Base-by-base conservation (phyloP, 2,329 filamentous ascomycete species). In the Scedosporium minutisporum region DNA sequence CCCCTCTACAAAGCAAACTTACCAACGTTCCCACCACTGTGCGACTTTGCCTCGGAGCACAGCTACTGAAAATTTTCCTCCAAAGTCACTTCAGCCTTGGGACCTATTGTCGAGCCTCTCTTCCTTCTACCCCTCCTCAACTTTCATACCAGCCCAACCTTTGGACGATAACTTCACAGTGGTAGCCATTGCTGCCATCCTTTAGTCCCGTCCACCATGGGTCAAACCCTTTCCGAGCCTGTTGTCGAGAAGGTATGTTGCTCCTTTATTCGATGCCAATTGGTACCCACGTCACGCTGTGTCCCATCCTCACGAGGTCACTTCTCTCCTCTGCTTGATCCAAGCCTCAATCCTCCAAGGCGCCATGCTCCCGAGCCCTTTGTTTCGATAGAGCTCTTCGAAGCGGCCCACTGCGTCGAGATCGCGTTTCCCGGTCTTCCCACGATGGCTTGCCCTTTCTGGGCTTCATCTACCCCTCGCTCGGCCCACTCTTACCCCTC, bases 171-270 rank as follows among this genome's bases (percentile, higher is more conserved):
- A 41, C 33, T 44, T 41, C 53, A 60, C 41, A 57, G 48, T 62
- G 59, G 55, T 62, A 62, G 58, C 62, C 68, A 66, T 66, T 65
- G 67, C 70, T 69, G 67, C 70, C 69, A 67, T 69, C 65, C 69
- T 67, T 57, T 63, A 57, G 60, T 64, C 65, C 61, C 62, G 69
- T 69, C 74, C 73, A 76, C 74, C 79, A 99, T 99, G 95, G 95
- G 95, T 85, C 95, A 99, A 84, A 99, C 95, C 78, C 88, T 99
- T 74, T 97, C 93, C 73, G 95, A 99, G 83, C 95, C 95, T 72
- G 93, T 99, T 73, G 90, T 96, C 77, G 95, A 97, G 76, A 99
- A 99, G 93, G 95, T 99, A 84, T 75, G 85, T 77, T 65, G 64
- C 66, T 42, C 57, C 60, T 44, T 46, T 29, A 48, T 48, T 16